Evolutionary conservation across 176 grass and related monocot species (phyloP).

Genomic region (Raddia distichophylla): DNA sequence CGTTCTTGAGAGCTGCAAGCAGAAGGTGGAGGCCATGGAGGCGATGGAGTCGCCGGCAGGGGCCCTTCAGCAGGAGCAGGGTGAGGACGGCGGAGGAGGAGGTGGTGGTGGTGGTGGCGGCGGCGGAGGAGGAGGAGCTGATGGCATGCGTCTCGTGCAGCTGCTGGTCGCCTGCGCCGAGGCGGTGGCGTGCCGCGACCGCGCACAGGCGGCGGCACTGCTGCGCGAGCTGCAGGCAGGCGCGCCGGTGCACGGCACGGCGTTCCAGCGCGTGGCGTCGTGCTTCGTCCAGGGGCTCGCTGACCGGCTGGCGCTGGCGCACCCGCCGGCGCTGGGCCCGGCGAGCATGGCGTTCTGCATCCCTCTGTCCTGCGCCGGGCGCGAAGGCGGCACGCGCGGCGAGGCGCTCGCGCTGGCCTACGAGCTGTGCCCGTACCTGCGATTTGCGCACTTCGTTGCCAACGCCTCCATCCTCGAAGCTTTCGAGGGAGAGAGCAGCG

Average conservation of each 20-base stretch:
- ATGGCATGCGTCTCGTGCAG: conserved; percentile 65
- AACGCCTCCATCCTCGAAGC: conserved; percentile 66
- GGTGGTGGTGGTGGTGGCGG: not conserved
- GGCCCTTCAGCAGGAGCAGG: conserved; percentile 11
- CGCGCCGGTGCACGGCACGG: conserved; percentile 61
- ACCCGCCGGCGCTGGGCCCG: conserved; percentile 50
- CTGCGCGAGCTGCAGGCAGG: conserved; percentile 53
- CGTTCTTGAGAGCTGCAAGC: conserved; percentile 63
- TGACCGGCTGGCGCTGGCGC: conserved; percentile 56
- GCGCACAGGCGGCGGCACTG: conserved; percentile 57
- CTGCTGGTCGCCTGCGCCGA: conserved; percentile 73
- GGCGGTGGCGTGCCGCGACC: conserved; percentile 79
- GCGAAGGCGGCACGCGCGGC: conserved; percentile 38
- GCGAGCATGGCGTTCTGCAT: conserved; percentile 61
- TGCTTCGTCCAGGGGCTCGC: conserved; percentile 75
- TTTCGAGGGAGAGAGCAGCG: conserved; percentile 61
- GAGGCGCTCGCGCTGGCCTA: conserved; percentile 71
- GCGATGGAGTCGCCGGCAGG: conserved; percentile 32
- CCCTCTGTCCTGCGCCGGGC: conserved; percentile 30
- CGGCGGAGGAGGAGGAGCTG: not conserved
- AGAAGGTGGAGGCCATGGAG: conserved; percentile 64
- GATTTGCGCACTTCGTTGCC: conserved; percentile 77
- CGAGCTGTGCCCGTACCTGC: conserved; percentile 77
- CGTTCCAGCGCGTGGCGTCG: conserved; percentile 75
- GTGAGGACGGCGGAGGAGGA: not conserved